Base-by-base conservation (phyloP, 2,329 filamentous ascomycete genomes). In the Remersonia thermophila region DNA sequence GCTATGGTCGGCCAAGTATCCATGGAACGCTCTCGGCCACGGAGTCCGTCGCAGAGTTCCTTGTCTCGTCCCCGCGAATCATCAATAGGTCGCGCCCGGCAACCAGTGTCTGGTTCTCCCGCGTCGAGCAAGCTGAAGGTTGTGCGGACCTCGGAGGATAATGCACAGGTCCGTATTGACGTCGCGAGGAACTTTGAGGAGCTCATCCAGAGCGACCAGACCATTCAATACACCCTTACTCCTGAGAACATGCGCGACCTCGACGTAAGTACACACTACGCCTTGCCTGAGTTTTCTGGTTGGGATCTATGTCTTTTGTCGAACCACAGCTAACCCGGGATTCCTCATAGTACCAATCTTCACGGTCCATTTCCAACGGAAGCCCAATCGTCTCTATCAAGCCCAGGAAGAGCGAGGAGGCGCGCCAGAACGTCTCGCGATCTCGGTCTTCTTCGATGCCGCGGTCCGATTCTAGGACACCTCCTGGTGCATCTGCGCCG, bases 171-270 rank as follows among this genome's bases (percentile, higher is more conserved):
- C 53, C 13, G 65, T 52, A 38, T 63, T 60, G 72, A 78, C 39
- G 72, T 79, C 33, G 71, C 73, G 8, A 73, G 71, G 32, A 76
- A 81, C 47, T 80, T 91, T 50, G 83, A 91, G 51, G 71, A 86
- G 47, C 65, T 89, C 34, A 87, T 91, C 43, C 75, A 83, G 38
- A 86, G 83, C 55, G 80, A 85, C 48, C 75, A 86, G 52, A 89
- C 83, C 1, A 77, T 89, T 30, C 83, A 83, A 48, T 89, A 81
- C 54, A 89, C 83, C 2, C 65, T 89, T 18, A 91, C 83, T 0
- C 83, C 83, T 0, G 77, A 82, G 51, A 83, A 70, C 47, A 83
- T 89, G 71, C 77, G 81, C 42, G 72, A 83, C 45, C 77, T 83
- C 48, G 77, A 83, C 56, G 80, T 83, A 61, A 61, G 72, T 64